Base-by-base conservation (phyloP, 768 basidiomycete genomes). In the Suillus variegatus region DNA sequence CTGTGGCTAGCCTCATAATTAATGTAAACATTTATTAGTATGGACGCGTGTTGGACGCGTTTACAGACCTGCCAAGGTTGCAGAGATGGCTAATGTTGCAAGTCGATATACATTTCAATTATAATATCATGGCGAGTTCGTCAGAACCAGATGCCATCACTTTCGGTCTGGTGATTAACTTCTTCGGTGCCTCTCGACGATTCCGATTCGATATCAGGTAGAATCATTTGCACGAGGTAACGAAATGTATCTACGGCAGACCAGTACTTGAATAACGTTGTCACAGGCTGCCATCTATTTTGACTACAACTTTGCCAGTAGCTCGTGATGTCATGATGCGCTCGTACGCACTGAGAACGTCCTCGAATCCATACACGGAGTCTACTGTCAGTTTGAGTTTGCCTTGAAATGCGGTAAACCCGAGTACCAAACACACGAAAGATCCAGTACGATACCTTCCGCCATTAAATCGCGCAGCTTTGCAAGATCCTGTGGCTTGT, bases 291-390 rank as follows among this genome's bases (percentile, higher is more conserved):
- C 40, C 18, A 22, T 80, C 76, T 7, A 88, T 75, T 66, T 81
- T 85, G 28, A 92, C 82, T 4, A 91, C 80, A 4, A 93, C 82
- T 72, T 92, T 92, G 0, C 92, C 92, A 4, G 80, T 84, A 1
- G 88, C 86, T 22, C 84, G 79, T 6, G 79, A 74, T 1, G 84
- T 82, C 82, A 87, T 78, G 9, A 89, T 71, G 60, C 82, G 79
- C 14, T 88, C 87, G 70, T 89, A 93, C 0, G 90, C 92, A 64
- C 84, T 76, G 61, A 84, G 72, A 2, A 75, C 85, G 6, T 90
- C 85, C 41, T 84, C 80, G 60, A 91, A 90, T 3, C 72, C 75
- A 64, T 79, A 83, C 0, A 86, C 83, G 0, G 87, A 88, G 71
- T 92, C 90, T 4, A 92, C 80, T 0, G 82, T 69, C 1, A 86